Evolutionary conservation across 2,329 filamentous ascomycete genomes (phyloP), one percentile per base, ranked within the genome.

Genomic region (Parastagonospora avenae): DNA sequence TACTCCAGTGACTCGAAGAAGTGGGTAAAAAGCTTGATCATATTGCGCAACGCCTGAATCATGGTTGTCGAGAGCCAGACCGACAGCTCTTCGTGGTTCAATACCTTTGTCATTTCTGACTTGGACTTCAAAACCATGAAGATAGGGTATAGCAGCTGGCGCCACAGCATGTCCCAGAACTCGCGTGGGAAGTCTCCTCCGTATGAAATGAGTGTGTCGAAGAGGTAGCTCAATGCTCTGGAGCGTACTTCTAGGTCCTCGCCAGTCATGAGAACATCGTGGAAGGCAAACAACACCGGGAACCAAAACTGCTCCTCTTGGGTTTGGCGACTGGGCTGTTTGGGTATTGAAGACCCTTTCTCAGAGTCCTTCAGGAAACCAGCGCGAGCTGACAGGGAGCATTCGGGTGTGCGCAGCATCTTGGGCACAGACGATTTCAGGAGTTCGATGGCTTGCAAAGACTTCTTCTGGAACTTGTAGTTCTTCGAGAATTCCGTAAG

Each of bases 1-100:
- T 96, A 96, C 76, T 97, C 92, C 8, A 99, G 79, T 0, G 92
- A 87, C 52, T 95, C 91, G 60, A 99, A 99, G 75, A 97, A 99
- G 75, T 99, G 95, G 0, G 95, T 99, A 74, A 99, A 99, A 19
- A 99, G 84, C 1, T 91, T 93, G 64, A 99, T 97, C 90, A 99
- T 96, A 76, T 97, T 97, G 52, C 94, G 88, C 48, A 99, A 79
- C 2, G 94, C 94, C 73, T 99, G 94, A 35, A 99, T 99, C 91
- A 99, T 97, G 8, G 94, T 99, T 0, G 94, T 99, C 0, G 94
- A 97, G 19, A 99, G 82, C 94, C 94, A 99, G 2, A 99, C 94
- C 0, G 94, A 97, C 15, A 97, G 82, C 70, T 99, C 94, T 74
- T 99, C 95, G 66, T 97, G 92, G 67, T 93, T 97, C 31, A 93